phyloP scores from a whole-genome alignment of 768 basidiomycete species.

The Mycena albidolilacea region DNA sequence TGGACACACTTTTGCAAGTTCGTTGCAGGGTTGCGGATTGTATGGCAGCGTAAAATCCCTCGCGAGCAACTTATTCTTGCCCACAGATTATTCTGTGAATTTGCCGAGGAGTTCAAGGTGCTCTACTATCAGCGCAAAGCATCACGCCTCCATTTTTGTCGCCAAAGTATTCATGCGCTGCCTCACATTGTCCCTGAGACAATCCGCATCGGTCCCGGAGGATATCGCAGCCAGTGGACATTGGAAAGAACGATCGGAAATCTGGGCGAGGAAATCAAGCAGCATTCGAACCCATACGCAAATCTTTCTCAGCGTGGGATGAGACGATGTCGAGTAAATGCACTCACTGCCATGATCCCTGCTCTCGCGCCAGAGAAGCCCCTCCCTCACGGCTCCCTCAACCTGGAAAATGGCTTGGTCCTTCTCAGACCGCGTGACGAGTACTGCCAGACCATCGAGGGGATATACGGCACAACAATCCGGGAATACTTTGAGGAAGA shows the following conservation, averaged over 20 bases:
- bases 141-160: background rate
- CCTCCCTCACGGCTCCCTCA: background rate
- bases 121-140: slow-evolving; percentile 15
- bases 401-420: slow-evolving; percentile 9
- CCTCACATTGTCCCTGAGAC: background rate
- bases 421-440: slow-evolving; percentile 6
- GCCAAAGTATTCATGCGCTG: background rate
- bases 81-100: slow-evolving; percentile 8
- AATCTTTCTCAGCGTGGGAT: slow-evolving; percentile 7
- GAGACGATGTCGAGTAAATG: background rate
- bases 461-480: background rate
- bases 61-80: background rate
- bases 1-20: slow-evolving; percentile 35
- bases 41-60: slow-evolving; percentile 12
- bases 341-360: slow-evolving; percentile 3
- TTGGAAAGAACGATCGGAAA: slow-evolving; percentile 15
- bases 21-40: slow-evolving; percentile 13
- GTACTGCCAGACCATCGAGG: background rate
- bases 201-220: slow-evolving; percentile 1
- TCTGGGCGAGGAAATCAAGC: slow-evolving; percentile 23
- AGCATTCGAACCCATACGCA: slow-evolving; percentile 15
- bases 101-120: slow-evolving; percentile 3
- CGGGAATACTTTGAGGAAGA: background rate
- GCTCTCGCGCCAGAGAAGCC: background rate
- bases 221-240: slow-evolving; percentile 20